Base-by-base conservation (phyloP, 768 basidiomycete species). In the Tulasnella sp. region DNA sequence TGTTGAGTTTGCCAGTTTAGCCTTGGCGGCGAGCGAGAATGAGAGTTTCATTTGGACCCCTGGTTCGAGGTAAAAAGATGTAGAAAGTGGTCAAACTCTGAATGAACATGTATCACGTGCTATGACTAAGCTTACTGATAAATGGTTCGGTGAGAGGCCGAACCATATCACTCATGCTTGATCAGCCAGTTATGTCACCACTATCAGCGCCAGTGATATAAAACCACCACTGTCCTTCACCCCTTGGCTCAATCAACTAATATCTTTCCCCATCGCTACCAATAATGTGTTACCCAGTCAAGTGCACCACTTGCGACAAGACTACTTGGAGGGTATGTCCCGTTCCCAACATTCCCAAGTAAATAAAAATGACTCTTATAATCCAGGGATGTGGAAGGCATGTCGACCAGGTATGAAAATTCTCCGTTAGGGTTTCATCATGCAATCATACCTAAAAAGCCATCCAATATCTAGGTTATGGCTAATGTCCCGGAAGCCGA, bases 1-100 rank as follows among this genome's bases (percentile, higher is more conserved):
- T n/a, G 77, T 65, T 63, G 77, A 79, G 60, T 70, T 66, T n/a
- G n/a, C n/a, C n/a, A 32, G 45, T 59, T 69, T 70, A 60, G 64
- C 43, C 54, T 71, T 70, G 60, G 62, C 60, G 53, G 66, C 65
- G 53, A 95, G 75, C 34, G 90, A 80, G 72, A 95, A 85, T 59
- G 89, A 91, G 66, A 95, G 73, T 69, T 92, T 93, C 40, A 44
- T 37, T 33, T 16, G 15, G 20, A 40, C 41, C 10, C 20, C 7
- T 9, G 31, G 42, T 20, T 15, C n/a, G 27, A n/a, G 32, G 45
- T 47, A 33, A 47, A 6, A 8, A 39, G 31, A 20, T 35, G 35
- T 35, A 12, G 34, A 35, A 16, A 35, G 16, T 35, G 16, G 16
- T 35, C 16, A 16, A 35, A 12, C 34, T 16, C 34, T 12, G 12